Conservation (phyloP, 495 filamentous ascomycete genomes). For the Glonium stellatum region DNA sequence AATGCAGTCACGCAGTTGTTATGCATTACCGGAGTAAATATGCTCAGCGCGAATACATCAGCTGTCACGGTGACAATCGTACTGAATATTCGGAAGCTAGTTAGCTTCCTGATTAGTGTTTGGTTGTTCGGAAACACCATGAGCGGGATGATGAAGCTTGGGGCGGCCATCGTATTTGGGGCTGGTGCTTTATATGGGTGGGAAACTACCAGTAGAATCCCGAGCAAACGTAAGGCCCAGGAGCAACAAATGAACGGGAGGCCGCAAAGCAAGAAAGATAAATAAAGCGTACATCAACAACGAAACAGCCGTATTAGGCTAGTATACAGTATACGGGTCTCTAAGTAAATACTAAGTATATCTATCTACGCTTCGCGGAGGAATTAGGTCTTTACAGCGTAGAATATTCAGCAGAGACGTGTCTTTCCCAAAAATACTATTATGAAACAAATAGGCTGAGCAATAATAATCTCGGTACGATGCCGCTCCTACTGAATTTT, state of each 20-base stretch:
- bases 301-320: too few relatives aligned
- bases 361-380: too few relatives aligned
- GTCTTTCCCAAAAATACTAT: too few relatives aligned
- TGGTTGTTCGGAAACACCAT: conserved; percentile 86
- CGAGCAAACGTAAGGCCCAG: background rate
- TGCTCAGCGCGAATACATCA: conserved; percentile 74
- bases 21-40: conserved; percentile 91
- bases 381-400: too few relatives aligned
- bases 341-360: too few relatives aligned
- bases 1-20: conserved; percentile 91
- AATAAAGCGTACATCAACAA: too few relatives aligned
- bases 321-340: too few relatives aligned
- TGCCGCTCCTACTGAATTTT: too few relatives aligned
- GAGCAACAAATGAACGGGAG: background rate
- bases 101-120: conserved; percentile 82
- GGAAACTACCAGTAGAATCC: conserved; percentile 45
- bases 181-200: conserved; percentile 84
- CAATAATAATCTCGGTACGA: too few relatives aligned
- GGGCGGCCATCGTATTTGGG: conserved; percentile 77
- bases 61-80: conserved; percentile 94
- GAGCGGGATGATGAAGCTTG: conserved; percentile 64
- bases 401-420: too few relatives aligned
- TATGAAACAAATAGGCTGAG: too few relatives aligned
- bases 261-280: too few relatives aligned
- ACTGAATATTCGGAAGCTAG: conserved; percentile 90